Evolutionary conservation across 164 flowering plant genomes (phyloP), one percentile per base, ranked within the genome.

Genomic region (Taxillus chinensis): DNA sequence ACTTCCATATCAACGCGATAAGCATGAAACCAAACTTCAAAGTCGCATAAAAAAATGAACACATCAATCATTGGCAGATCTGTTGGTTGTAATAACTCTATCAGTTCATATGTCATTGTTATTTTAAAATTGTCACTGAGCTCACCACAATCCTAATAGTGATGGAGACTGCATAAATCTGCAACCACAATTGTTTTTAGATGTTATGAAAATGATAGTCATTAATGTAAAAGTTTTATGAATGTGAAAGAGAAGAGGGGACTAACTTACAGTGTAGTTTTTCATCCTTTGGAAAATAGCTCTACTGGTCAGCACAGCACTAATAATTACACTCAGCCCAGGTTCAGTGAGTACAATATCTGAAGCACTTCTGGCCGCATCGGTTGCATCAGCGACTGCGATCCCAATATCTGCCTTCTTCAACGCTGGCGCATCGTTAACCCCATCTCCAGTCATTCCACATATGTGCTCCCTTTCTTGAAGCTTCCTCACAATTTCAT

Each of bases 231-330:
- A 11, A 55, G 57, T 5, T 10, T 7, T 10, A 46, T 7, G 11
- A 10, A 46, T 5, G 12, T 46, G 7, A 7, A 7, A n/a, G 5
- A 41, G 48, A 63, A 8, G 58, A 5, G 50, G 59, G n/a, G 53
- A 54, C 50, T 17, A 45, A 69, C 69, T 62, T 41, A 87, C 93
- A 1, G 98, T 92, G 74, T 92, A 92, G 73, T 92, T 92, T 78
- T 92, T 92, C 98, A 92, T 92, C 78, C 98, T 85, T 63, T 92
- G 98, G 82, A 92, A 92, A 58, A 92, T 92, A 60, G 96, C 96
- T 71, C 98, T 80, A 75, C 98, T 92, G 39, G 98, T 92, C 38
- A 92, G 75, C 67, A 92, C 98, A 2, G 98, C 98, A 72, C 96
- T 90, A 63, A 92, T 86, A 60, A 92, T 92, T 62, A 92, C 98